Percentiles rank a stretch among this genome's conserved stretches.
Conservation (phyloP, 495 filamentous ascomycete species). For the Lepidopterella palustris region DNA sequence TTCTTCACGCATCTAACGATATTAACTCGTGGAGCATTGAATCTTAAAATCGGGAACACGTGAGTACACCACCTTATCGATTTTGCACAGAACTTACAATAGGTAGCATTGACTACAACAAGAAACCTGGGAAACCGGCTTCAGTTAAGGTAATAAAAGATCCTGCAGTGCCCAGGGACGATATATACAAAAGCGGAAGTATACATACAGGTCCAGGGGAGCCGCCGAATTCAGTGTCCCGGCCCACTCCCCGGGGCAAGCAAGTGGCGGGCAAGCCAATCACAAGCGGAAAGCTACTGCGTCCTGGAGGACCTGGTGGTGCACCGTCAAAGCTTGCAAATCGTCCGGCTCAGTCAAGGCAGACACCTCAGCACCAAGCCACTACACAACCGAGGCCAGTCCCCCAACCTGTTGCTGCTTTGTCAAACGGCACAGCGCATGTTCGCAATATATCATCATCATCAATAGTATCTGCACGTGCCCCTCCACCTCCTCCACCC, state of each 20-base stretch:
- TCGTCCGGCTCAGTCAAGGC: constrained; percentile 42
- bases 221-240: constrained; percentile 72
- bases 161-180: constrained; percentile 57
- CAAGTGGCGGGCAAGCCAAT: constrained; percentile 82
- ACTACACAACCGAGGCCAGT: constrained; percentile 27
- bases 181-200: constrained; percentile 87
- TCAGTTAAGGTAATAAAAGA: constrained; percentile 87
- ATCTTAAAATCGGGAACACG: constrained; percentile 71
- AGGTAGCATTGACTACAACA: constrained; percentile 82
- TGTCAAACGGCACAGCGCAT: constrained; percentile 43
- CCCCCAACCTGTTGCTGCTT: constrained; percentile 46
- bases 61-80: constrained; percentile 30
- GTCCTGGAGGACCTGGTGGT: constrained; percentile 79
- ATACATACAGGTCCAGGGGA: constrained; percentile 85
- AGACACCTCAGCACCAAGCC: constrained; percentile 16
- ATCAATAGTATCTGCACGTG: constrained; percentile 36
- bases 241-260: constrained; percentile 77
- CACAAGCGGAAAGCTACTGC: constrained; percentile 80
- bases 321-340: constrained; percentile 63
- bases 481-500: constrained; percentile 66
- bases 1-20: constrained; percentile 84
- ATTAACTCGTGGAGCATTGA: constrained; percentile 67
- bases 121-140: constrained; percentile 92
- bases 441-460: constrained; percentile 45
- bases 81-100: constrained; percentile 27